phyloP scores from a whole-genome alignment of 139 green algal genomes.

The Picochlorum sp. region DNA sequence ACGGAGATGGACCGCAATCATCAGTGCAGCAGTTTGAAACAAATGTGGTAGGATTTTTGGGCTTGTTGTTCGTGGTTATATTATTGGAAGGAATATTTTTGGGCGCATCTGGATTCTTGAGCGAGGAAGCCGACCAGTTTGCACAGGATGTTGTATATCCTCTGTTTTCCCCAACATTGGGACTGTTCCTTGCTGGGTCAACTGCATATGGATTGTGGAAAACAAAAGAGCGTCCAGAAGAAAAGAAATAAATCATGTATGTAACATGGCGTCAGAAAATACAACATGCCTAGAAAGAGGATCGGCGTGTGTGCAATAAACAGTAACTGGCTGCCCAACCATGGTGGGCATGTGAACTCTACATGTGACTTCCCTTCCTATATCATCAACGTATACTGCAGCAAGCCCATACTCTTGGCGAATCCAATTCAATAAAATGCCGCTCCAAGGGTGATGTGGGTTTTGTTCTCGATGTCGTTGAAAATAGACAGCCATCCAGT shows the following conservation, averaged over 20 bases:
- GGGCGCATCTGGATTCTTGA: slow-evolving; percentile 48
- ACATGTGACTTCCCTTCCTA: slow-evolving; percentile 54
- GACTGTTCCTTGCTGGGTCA: slow-evolving; percentile 39
- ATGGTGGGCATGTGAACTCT: slow-evolving; percentile 27
- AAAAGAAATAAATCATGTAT: not conserved
- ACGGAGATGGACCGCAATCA: slow-evolving; percentile 23
- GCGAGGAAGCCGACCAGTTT: slow-evolving; percentile 41
- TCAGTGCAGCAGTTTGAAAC: slow-evolving; percentile 18
- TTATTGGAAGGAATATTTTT: slow-evolving; percentile 37
- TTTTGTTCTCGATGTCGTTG: not conserved
- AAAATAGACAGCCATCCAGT: slow-evolving; percentile 65
- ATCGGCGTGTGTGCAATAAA: slow-evolving; percentile 5
- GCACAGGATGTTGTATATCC: slow-evolving; percentile 36
- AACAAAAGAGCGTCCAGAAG: slow-evolving; percentile 12
- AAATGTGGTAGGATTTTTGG: slow-evolving; percentile 18
- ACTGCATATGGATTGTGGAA: slow-evolving; percentile 54
- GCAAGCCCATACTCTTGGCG: slow-evolving; percentile 48
- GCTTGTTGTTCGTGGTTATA: slow-evolving; percentile 35
- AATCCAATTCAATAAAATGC: slow-evolving; percentile 51
- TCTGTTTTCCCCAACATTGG: slow-evolving; percentile 46
- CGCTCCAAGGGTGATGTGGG: slow-evolving; percentile 21
- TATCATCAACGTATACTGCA: slow-evolving; percentile 45
- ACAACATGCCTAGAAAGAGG: not conserved
- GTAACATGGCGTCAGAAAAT: not conserved
- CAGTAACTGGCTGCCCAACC: slow-evolving; percentile 21